These are phyloP conservation scores for Coelastrella sp. DNA, from an alignment of 139 green algal species.

Conservation along the genomic window DNA sequence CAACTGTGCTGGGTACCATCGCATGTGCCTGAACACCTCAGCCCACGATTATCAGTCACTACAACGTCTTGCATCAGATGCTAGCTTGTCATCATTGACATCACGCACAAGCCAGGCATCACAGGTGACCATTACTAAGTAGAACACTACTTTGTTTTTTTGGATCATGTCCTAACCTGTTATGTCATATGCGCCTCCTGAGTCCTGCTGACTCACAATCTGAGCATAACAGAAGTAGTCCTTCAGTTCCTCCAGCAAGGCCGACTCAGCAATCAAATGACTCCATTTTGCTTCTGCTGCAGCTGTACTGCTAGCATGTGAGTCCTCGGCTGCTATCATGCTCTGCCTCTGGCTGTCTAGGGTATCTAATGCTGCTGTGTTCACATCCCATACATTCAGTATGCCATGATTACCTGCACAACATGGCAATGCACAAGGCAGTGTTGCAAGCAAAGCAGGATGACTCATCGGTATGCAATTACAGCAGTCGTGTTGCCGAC, in stretches of 20 bases:
- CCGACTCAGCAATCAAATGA: slow-evolving; percentile 60
- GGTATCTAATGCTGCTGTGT: slow-evolving; percentile 51
- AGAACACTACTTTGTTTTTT: too few species aligned
- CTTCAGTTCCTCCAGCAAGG: slow-evolving; percentile 70
- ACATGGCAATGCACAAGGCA: not conserved
- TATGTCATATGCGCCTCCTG: not conserved
- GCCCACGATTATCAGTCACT: too few species aligned
- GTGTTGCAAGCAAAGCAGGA: too few species aligned
- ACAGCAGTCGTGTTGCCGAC: too few species aligned
- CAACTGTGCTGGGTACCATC: too few species aligned
- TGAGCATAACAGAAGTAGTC: slow-evolving; percentile 82
- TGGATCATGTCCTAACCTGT: not conserved
- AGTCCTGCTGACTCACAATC: slow-evolving; percentile 41
- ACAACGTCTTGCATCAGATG: too few species aligned
- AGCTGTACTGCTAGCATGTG: not conserved
- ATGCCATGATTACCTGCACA: slow-evolving; percentile 62
- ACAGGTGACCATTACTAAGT: too few species aligned
- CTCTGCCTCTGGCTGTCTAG: slow-evolving; percentile 14
- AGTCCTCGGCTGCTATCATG: not conserved
- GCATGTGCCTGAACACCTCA: too few species aligned
- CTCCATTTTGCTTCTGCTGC: slow-evolving; percentile 45
- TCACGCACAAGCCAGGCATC: too few species aligned
- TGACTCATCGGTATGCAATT: too few species aligned
- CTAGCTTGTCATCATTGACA: too few species aligned
- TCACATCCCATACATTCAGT: slow-evolving; percentile 73